Conservation (phyloP, 2,329 filamentous ascomycete species). For the Diplocarpon rosae region DNA sequence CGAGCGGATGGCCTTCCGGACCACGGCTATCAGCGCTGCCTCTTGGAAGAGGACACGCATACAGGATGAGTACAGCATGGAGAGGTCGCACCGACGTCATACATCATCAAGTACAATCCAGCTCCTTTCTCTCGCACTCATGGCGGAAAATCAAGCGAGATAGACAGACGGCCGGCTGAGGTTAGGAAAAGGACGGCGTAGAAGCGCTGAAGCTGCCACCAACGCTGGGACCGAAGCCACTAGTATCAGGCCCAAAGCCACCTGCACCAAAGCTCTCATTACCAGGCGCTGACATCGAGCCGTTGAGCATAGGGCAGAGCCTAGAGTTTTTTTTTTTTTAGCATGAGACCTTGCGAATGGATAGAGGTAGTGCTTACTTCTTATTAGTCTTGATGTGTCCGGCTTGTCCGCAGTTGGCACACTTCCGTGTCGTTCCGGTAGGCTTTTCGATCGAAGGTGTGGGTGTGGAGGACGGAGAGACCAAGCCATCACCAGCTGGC, state of each 20-base stretch:
- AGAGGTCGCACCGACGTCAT: too few species aligned
- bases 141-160: too few species aligned
- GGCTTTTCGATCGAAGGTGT: conserved; percentile 38
- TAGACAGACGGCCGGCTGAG: too few species aligned
- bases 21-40: too few species aligned
- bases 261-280: conserved; percentile 41
- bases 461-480: conserved; percentile 34
- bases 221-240: background rate
- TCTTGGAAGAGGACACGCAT: too few species aligned
- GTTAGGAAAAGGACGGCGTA: background rate
- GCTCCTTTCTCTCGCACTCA: too few species aligned
- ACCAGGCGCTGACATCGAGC: conserved; percentile 53
- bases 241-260: background rate
- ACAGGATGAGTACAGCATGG: too few species aligned
- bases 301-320: conserved; percentile 76
- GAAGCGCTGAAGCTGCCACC: background rate
- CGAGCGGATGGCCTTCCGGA: too few species aligned
- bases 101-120: too few species aligned
- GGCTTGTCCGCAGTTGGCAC: conserved; percentile 92
- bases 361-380: conserved; percentile 49
- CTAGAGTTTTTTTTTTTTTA: conserved; percentile 34
- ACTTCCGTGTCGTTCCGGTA: conserved; percentile 73
- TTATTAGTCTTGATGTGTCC: conserved; percentile 99
- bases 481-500: conserved; percentile 19
- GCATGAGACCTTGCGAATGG: background rate